Percentiles rank a stretch among this genome's conserved stretches.
phyloP scores from a whole-genome alignment of 371 early-diverging fungal genomes.

The Furculomyces boomerangus region DNA sequence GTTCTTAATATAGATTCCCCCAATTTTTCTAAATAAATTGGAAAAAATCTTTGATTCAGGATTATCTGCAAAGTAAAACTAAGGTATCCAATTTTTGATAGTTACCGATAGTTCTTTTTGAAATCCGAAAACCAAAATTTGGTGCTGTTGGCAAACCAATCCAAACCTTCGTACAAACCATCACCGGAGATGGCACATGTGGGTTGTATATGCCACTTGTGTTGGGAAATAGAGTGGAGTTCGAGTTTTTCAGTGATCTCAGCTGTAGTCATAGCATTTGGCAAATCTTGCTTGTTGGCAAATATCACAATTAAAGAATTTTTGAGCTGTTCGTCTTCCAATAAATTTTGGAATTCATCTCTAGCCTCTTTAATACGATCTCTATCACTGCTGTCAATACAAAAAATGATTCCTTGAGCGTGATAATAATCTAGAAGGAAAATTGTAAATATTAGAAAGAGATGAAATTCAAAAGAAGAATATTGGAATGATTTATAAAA shows the following conservation, averaged over 20 bases:
- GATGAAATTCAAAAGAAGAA: too few relatives aligned
- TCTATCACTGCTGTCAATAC: conserved; percentile 85
- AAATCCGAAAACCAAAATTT: too few relatives aligned
- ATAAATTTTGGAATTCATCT: conserved; percentile 69
- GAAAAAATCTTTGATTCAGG: too few relatives aligned
- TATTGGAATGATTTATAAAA: too few relatives aligned
- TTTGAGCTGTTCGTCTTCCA: conserved; percentile 71
- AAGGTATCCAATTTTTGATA: too few relatives aligned
- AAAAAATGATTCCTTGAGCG: conserved; percentile 83
- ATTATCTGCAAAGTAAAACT: too few relatives aligned
- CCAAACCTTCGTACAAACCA: conserved; percentile 84
- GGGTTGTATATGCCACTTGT: conserved; percentile 84
- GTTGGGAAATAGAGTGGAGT: conserved; percentile 55
- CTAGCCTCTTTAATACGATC: conserved; percentile 77
- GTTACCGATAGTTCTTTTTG: too few relatives aligned
- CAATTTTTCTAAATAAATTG: too few relatives aligned
- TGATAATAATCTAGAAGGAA: conserved; percentile 73
- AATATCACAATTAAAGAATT: conserved; percentile 65
- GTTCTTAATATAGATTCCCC: too few relatives aligned
- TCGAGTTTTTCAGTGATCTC: conserved; percentile 73
- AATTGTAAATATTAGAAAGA: too few relatives aligned
- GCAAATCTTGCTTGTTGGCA: conserved; percentile 85
- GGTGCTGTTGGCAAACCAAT: conserved; percentile 46
- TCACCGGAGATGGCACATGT: conserved; percentile 88
- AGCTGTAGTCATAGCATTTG: conserved; percentile 65